Base-by-base conservation (phyloP, 305 asterid genomes). In the Solanum aculeatissimum region DNA sequence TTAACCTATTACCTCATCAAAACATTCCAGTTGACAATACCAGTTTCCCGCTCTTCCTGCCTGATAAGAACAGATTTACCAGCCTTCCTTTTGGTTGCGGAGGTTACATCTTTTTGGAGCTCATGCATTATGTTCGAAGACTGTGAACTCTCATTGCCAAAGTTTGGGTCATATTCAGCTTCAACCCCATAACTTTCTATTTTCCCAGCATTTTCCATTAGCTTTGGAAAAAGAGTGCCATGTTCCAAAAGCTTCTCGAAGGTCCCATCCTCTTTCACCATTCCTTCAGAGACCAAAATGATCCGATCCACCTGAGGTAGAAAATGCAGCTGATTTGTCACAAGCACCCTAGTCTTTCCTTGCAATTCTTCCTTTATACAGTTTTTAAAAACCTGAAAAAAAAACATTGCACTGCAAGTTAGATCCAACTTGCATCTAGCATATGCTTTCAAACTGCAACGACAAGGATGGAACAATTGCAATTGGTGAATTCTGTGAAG, bases 41-140 rank as follows among this genome's bases (percentile, higher is more conserved):
- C 98, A 5, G 97, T 95, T 91, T 95, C 98, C 57, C 98, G 89
- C 86, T 94, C 98, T 93, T 95, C 98, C 90, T 95, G 97, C 89
- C 92, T 95, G 89, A 95, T 90, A 78, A 95, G 94, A 84, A 94
- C 85, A 84, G 94, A 92, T 88, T 93, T 95, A 83, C 92, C 93
- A 89, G 89, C 91, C 84, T 88, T 92, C 91, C 91, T 92, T 83
- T 84, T 88, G 55, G 83, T 83, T 42, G 85, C 80, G 35, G 91
- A 87, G 82, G 86, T 87, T 54, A 49, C 89, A 77, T 91, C 92
- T 86, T 88, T 89, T 82, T 89, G 89, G 70, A 82, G 85, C 60
- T 91, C 95, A 80, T 66, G 72, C 49, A 57, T 62, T 65, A 75
- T 86, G 82, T 54, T 80, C 69, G 91, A 83, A 72, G 92, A 66